Base-by-base conservation (phyloP, 495 filamentous ascomycete species). In the Endocarpon pusillum region DNA sequence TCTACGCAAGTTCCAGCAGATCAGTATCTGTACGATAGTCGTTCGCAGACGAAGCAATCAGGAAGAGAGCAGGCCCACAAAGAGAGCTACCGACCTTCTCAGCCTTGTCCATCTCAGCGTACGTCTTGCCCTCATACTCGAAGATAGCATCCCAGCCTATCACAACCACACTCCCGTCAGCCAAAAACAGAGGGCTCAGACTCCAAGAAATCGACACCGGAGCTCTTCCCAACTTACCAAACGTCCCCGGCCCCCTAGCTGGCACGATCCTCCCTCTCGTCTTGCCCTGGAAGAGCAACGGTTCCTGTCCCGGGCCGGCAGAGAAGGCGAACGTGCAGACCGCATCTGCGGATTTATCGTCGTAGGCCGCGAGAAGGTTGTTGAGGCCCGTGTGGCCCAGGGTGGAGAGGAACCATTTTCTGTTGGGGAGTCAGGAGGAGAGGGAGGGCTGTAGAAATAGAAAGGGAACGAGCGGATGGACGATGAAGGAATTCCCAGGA, bases 291-390 rank as follows among this genome's bases (percentile, higher is more conserved):
- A 96, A 99, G 3, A 96, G 55, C n/a, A 87, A 58, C 1, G 79
- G 73, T 45, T 93, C 81, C 24, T 80, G 64, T 1, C 78, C 85
- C 9, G 89, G 89, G 0, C 89, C 87, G 37, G 71, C 65, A 39
- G 67, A 86, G 55, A 89, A 94, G 10, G 75, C 91, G 59, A 99
- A 96, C 3, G 89, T 96, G 59, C 91, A 96, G 18, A 96, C 78
- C 15, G 89, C 91, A 52, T 92, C 73, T 31, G 85, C 86, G 28
- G 71, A 72, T 47, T 92, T 93, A 54, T 96, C 81, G 9, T 78
- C 69, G 52, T 91, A 94, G 4, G 76, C 82, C 28, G 76, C 73
- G 28, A 99, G 80, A 24, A 99, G 73, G 50, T 85, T 86, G 57
- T 94, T 92, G 31, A 99, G 61, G 1, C 87, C 81, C 31, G 74